Base-by-base conservation (phyloP, 306 rosid species). In the Quercus cerris region DNA sequence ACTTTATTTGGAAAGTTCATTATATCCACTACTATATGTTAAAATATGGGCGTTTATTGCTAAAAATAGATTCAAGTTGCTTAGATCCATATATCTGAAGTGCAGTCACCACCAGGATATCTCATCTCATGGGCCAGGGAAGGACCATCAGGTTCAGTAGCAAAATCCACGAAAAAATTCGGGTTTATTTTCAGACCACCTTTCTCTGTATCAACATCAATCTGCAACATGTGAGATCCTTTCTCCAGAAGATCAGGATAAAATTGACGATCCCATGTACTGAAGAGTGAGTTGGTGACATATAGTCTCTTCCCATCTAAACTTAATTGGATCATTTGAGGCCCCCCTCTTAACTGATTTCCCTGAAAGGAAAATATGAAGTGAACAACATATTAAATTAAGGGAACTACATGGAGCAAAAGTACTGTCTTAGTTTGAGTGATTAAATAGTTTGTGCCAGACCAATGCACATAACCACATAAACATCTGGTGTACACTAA, bases 51-150 rank as follows among this genome's bases (percentile, higher is more conserved):
- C 28, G 17, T 35, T 67, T n/a, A 67, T 67, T 67, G 52, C 52
- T 35, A 35, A 28, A 64, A 9, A 33, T 10, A 22, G 49, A 19
- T 67, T 6, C 18, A 28, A 79, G 55, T 62, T 56, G 77, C 76
- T 76, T 80, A 94, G 80, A 91, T 63, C 99, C 99, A 94, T 31
- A 93, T 94, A 77, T 93, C 97, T 2, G 97, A 94, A 74, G 99
- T 94, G 91, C 98, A 95, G 77, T 95, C 99, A 17, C 99, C 98
- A 78, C 99, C 99, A 44, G 99, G 99, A 61, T 91, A 93, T 84
- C 99, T 86, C 95, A 91, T 91, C 87, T 95, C 99, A 83, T 95
- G 99, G 23, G 98, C 99, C 62, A 95, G 94, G 30, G 97, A 85
- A 77, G 99, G 99, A 56, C 99, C 99, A 73, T 87, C 85, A 56